These are phyloP conservation scores for Suhomyces bribrorum DNA, from an alignment of 1,139 yeast genomes.

Conservation along the genomic window DNA sequence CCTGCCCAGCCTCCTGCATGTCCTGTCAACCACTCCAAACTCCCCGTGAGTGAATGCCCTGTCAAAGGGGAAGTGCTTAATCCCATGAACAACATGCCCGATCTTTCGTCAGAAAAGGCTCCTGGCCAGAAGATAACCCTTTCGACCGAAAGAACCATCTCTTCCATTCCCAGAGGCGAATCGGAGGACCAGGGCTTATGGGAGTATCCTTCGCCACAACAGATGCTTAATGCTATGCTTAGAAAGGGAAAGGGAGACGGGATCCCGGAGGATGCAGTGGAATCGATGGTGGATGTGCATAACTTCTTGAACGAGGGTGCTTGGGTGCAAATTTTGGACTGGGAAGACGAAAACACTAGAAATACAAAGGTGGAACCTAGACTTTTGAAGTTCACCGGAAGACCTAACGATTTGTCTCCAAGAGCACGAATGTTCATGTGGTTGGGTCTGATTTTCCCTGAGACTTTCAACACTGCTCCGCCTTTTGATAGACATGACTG, in stretches of 20 bases:
- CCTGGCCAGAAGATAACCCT: slow-evolving; percentile 80
- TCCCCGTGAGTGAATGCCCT: slow-evolving; percentile 30
- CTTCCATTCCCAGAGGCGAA: slow-evolving; percentile 86
- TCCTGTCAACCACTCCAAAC: slow-evolving; percentile 40
- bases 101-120: slow-evolving; percentile 62
- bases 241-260: slow-evolving; percentile 87
- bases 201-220: slow-evolving; percentile 99
- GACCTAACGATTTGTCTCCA: slow-evolving; percentile 88
- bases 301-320: slow-evolving; percentile 97
- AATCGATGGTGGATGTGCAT: slow-evolving; percentile 95
- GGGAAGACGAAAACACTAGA: slow-evolving; percentile 72
- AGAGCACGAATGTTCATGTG: slow-evolving; percentile 72
- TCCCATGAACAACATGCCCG: slow-evolving; percentile 91
- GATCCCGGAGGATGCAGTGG: slow-evolving; percentile 93
- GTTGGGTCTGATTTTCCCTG: slow-evolving; percentile 72
- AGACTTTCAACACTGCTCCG: slow-evolving; percentile 69
- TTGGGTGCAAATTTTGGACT: slow-evolving; percentile 88
- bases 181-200: slow-evolving; percentile 69
- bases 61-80: slow-evolving; percentile 47
- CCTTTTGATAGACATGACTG: slow-evolving; percentile 99
- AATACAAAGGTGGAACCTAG: slow-evolving; percentile 66
- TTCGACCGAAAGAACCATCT: slow-evolving; percentile 80
- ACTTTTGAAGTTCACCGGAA: slow-evolving; percentile 82
- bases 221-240: slow-evolving; percentile 96
- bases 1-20: slow-evolving; percentile 52